A percentile compares a stretch with the other conserved stretches of the same genome.
These are phyloP conservation scores for Melastoma malabathricum DNA, from an alignment of 345 rosid genomes.

Conservation along the genomic window DNA sequence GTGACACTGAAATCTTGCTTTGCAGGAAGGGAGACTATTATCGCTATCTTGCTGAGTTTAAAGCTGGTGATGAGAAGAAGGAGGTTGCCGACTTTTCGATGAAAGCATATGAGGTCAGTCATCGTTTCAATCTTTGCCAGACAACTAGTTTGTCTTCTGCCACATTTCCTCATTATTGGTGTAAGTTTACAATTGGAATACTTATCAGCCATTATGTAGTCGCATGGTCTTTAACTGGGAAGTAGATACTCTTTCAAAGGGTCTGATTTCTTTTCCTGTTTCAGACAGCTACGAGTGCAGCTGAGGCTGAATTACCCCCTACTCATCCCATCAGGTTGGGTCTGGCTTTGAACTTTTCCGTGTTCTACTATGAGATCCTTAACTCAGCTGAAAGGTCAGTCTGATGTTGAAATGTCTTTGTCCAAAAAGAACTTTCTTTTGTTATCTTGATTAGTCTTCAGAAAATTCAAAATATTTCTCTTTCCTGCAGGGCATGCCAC, in stretches of 20 bases:
- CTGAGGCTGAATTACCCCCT: slow-evolving; percentile 25
- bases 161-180: background rate
- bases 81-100: slow-evolving; percentile 35
- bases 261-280: slow-evolving; percentile 2
- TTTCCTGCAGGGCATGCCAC: slow-evolving; percentile 23
- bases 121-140: background rate
- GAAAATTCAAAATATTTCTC: background rate
- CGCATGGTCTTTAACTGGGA: too few species aligned
- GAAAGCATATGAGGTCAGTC: slow-evolving; percentile 31
- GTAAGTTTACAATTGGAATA: background rate
- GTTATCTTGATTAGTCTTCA: background rate
- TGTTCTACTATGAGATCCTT: slow-evolving; percentile 25
- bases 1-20: background rate
- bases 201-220: too few species aligned
- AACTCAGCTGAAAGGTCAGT: slow-evolving; percentile 32
- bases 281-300: slow-evolving; percentile 24
- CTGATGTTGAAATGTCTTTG: background rate
- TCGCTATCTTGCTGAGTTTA: slow-evolving; percentile 47
- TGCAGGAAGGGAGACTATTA: slow-evolving; percentile 52
- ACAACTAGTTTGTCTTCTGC: background rate
- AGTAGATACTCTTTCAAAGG: background rate
- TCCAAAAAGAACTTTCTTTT: background rate
- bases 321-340: slow-evolving; percentile 31
- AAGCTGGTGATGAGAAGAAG: slow-evolving; percentile 24
- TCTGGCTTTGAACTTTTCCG: slow-evolving; percentile 29